A percentile compares a stretch with the other conserved stretches of the same genome.
Conservation (phyloP, 2,329 filamentous ascomycete genomes). For the Leptographium flavum region DNA sequence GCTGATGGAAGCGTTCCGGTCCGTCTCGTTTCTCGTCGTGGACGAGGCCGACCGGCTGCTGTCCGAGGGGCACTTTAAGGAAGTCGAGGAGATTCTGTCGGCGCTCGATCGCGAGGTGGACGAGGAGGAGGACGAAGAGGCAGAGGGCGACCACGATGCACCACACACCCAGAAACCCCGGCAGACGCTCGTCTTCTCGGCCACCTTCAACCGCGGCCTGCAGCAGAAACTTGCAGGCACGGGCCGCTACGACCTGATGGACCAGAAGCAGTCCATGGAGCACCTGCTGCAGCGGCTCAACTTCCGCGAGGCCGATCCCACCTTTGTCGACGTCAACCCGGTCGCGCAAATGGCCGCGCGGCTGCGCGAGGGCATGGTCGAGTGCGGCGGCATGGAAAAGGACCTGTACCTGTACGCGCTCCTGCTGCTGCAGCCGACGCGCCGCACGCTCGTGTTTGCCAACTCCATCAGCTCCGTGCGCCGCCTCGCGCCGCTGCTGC, state of each 20-base stretch:
- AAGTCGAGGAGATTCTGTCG: constrained; percentile 75
- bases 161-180: constrained; percentile 26
- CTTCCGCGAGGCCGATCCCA: constrained; percentile 71
- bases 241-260: constrained; percentile 50
- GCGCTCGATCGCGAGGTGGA: constrained; percentile 63
- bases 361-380: constrained; percentile 77
- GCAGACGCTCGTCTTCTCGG: constrained; percentile 92
- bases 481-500: constrained; percentile 69
- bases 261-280: constrained; percentile 72
- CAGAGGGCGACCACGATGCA: constrained; percentile 21
- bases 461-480: constrained; percentile 92
- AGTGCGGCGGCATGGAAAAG: constrained; percentile 90
- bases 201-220: constrained; percentile 82
- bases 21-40: constrained; percentile 70
- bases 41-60: constrained; percentile 90
- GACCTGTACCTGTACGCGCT: constrained; percentile 89
- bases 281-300: constrained; percentile 83
- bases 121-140: constrained; percentile 29
- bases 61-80: constrained; percentile 89
- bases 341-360: constrained; percentile 74
- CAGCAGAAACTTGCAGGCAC: constrained; percentile 85
- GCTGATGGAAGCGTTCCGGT: constrained; percentile 54
- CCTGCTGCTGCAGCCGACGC: constrained; percentile 65
- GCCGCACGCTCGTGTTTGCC: constrained; percentile 78
- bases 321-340: constrained; percentile 86